phyloP scores from a whole-genome alignment of 257 asterid species.

The Solanum medicagineum region DNA sequence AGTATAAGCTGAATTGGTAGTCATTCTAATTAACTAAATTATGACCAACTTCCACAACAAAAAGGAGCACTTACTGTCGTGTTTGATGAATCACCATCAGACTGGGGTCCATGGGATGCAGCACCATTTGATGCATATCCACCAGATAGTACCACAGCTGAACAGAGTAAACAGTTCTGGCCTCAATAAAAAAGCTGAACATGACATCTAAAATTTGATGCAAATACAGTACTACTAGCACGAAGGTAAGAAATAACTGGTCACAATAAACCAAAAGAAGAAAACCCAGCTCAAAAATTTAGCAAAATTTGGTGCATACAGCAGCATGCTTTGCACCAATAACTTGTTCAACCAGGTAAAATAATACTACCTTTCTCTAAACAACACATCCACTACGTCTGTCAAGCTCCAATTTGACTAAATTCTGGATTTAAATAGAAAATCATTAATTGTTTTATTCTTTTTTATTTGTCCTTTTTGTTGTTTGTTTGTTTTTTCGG shows the following conservation, averaged over 20 bases:
- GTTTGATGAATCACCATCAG: conserved; percentile 61
- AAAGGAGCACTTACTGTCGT: conserved; percentile 68
- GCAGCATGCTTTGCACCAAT: background rate
- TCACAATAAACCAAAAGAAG: background rate
- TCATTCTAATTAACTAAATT: background rate
- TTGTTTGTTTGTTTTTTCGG: background rate
- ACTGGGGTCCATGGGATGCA: conserved; percentile 41
- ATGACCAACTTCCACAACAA: conserved; percentile 4
- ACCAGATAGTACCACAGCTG: conserved; percentile 74
- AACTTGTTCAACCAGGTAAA: background rate
- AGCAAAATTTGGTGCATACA: background rate
- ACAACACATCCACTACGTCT: background rate
- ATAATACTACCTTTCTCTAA: background rate
- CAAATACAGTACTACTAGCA: background rate
- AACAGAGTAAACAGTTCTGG: background rate
- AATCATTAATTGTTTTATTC: background rate
- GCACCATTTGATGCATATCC: conserved; percentile 64
- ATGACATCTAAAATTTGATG: background rate
- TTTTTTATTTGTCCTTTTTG: background rate
- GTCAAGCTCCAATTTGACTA: background rate
- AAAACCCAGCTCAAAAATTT: background rate
- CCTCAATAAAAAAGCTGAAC: background rate
- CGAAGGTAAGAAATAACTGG: background rate
- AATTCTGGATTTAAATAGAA: background rate
- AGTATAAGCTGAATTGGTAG: background rate